Evolutionary conservation across 768 basidiomycete species (phyloP), one percentile per base, ranked within the genome.

Genomic region (Strobilomyces echinocephalus): DNA sequence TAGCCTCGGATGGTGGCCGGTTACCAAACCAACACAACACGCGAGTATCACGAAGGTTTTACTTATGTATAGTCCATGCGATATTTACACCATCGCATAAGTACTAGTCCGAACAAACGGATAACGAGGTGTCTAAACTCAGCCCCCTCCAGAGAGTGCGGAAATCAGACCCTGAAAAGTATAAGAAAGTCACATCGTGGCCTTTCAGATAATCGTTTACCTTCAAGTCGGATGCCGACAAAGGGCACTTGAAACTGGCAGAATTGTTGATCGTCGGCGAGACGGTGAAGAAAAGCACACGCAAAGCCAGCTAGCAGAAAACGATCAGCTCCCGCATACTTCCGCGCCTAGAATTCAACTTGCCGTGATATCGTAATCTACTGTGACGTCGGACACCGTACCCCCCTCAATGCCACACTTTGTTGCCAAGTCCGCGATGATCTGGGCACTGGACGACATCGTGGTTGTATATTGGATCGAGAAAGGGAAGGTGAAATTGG

Each of bases 401-500:
- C 72, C 67, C 10, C 78, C 80, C 1, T 60, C 55, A 40, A 80
- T 60, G 43, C 84, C 84, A 62, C 90, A 93, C 60, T 83, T 87
- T 9, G 60, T 58, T 2, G 76, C 79, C 24, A 93, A 60, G 63
- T 91, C 86, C 10, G 68, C 31, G n/a, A 92, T 72, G 20, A 91
- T 80, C 7, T 52, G 49, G 31, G 69, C 65, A 36, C 72, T 73
- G 9, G 88, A 83, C 54, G 88, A 79, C 40, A 72, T 61, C 0
- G 76, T 62, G 24, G 74, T 72, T 35, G 77, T 78, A 72, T 91
- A 93, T 41, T 73, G 70, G 40, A 93, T 73, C 6, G 76, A 60
- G 69, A 92, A 87, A 2, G 90, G 90, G 73, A 93, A 88, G 0
- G 82, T 84, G 72, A 90, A 81, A 56, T 80, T 83, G 5, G 81